Conservation (phyloP, 306 rosid genomes). For the Castanea mollissima region DNA sequence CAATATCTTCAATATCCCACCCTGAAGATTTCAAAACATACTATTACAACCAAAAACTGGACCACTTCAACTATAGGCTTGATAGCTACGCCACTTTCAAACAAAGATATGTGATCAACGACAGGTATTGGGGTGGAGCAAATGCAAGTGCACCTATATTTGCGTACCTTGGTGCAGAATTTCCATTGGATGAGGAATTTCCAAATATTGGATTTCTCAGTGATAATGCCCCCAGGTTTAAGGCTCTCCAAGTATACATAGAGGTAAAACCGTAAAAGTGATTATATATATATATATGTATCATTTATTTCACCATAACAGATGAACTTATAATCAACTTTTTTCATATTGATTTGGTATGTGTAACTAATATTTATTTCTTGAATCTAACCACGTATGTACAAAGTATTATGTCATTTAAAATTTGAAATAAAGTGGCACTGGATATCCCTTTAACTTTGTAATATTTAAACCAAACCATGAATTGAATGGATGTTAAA, state of each 20-base stretch:
- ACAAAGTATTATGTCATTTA: no score
- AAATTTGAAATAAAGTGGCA: no score
- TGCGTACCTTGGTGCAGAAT: slow-evolving; percentile 52
- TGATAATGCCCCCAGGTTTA: slow-evolving; percentile 40
- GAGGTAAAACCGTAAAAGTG: slow-evolving; percentile 36
- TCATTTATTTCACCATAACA: no score
- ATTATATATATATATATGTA: no score
- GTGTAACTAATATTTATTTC: no score
- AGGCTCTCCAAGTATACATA: slow-evolving; percentile 42
- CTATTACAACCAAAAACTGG: slow-evolving; percentile 45
- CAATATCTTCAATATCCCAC: neutral
- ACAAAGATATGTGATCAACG: slow-evolving; percentile 44
- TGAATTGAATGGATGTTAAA: no score
- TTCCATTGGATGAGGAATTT: slow-evolving; percentile 12
- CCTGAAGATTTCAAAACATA: slow-evolving; percentile 20
- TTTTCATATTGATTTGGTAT: no score
- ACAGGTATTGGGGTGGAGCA: slow-evolving; percentile 41
- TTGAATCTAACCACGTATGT: no score
- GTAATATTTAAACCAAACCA: no score
- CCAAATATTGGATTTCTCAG: slow-evolving; percentile 15
- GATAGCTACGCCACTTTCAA: slow-evolving; percentile 44
- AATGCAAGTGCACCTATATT: slow-evolving; percentile 43
- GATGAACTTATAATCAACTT: no score
- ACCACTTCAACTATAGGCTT: slow-evolving; percentile 53
- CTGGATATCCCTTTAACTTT: no score